These are phyloP conservation scores for Phytophthora citrophthora DNA, from an alignment of 352 stramenopile species.

Conservation along the genomic window DNA sequence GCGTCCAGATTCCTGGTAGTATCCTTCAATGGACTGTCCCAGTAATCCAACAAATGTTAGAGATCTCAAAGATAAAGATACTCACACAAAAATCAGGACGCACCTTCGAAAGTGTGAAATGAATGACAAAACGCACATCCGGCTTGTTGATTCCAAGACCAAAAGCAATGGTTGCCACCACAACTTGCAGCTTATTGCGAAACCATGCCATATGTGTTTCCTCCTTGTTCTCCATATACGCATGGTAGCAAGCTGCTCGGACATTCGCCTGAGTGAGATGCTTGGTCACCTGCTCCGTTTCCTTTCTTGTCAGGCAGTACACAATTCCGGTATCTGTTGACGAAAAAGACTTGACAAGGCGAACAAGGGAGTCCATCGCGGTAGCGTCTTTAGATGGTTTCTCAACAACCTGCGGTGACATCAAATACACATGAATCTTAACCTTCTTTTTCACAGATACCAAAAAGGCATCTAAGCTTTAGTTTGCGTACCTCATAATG, in stretches of 20 bases:
- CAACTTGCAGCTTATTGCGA: slow-evolving; percentile 74
- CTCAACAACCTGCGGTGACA: slow-evolving; percentile 36
- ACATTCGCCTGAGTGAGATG: slow-evolving; percentile 79
- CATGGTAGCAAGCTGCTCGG: slow-evolving; percentile 90
- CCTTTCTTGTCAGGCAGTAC: slow-evolving; percentile 93
- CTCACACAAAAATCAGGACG: not conserved
- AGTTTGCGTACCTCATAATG: slow-evolving; percentile 77
- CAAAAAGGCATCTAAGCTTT: no score
- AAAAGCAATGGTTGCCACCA: slow-evolving; percentile 95
- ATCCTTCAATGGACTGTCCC: slow-evolving; percentile 92
- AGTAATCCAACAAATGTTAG: slow-evolving; percentile 1
- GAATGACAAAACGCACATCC: slow-evolving; percentile 92
- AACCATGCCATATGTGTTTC: slow-evolving; percentile 69
- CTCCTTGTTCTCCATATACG: slow-evolving; percentile 72
- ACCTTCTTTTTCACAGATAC: no score
- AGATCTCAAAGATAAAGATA: not conserved
- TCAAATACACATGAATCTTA: not conserved
- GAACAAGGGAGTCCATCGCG: slow-evolving; percentile 66
- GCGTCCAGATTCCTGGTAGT: slow-evolving; percentile 97
- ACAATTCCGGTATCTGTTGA: slow-evolving; percentile 86
- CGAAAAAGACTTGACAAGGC: slow-evolving; percentile 76
- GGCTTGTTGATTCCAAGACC: slow-evolving; percentile 95
- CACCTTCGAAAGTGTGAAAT: slow-evolving; percentile 88
- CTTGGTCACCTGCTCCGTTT: slow-evolving; percentile 89
- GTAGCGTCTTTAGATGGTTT: slow-evolving; percentile 58